phyloP scores from a whole-genome alignment of 1,284 basidiomycete species.

The Boletus subluridellus region DNA sequence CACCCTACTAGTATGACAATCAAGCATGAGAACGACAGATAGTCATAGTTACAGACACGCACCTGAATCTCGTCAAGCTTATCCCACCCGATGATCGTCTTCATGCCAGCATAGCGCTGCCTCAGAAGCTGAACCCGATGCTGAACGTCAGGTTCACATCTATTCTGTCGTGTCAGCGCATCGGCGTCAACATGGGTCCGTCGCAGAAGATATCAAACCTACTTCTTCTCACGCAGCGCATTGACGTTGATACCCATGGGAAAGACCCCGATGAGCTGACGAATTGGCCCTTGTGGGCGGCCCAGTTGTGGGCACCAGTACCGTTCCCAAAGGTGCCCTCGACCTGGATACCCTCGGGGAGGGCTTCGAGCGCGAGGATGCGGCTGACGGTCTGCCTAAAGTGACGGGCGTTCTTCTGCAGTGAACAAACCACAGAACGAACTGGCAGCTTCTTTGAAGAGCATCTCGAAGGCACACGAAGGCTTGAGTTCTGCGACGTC shows the following conservation, averaged over 20 bases:
- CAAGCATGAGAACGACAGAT: not conserved
- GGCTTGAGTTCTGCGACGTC: constrained; percentile 66
- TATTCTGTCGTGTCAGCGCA: constrained; percentile 29
- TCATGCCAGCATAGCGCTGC: constrained; percentile 80
- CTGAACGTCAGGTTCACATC: constrained; percentile 72
- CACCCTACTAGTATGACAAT: constrained; percentile 45
- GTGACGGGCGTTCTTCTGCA: constrained; percentile 61
- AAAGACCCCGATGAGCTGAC: constrained; percentile 79
- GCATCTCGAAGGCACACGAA: constrained; percentile 77
- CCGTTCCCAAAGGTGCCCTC: constrained; percentile 28
- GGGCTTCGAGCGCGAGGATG: constrained; percentile 75
- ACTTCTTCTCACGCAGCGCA: constrained; percentile 67
- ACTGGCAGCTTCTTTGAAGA: constrained; percentile 53
- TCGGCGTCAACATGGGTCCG: not conserved
- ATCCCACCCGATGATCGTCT: constrained; percentile 82
- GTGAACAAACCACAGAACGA: constrained; percentile 72
- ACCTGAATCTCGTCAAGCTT: constrained; percentile 84
- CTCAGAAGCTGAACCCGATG: constrained; percentile 77
- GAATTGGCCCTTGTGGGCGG: constrained; percentile 46
- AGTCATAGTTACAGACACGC: not conserved
- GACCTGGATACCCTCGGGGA: constrained; percentile 79
- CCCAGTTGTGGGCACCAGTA: not conserved
- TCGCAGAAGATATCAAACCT: constrained; percentile 24
- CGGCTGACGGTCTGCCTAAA: constrained; percentile 82
- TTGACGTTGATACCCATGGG: constrained; percentile 87